phyloP scores from a whole-genome alignment of 2,329 filamentous ascomycete genomes.

The Hansfordia pulvinata region DNA sequence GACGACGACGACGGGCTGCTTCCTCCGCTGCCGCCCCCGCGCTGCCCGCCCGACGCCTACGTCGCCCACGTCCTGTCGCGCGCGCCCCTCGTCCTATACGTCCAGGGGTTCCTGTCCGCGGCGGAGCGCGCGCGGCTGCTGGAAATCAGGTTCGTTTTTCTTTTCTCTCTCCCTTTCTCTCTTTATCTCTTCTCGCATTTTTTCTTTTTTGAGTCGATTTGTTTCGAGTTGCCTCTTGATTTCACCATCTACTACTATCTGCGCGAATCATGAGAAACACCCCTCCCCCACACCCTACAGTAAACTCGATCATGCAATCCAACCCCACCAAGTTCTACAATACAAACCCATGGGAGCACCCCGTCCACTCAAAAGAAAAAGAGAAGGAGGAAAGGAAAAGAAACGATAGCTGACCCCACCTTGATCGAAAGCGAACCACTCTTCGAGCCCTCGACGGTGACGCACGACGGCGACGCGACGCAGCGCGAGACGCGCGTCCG shows the following conservation, averaged over 20 bases:
- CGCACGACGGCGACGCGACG: conserved; percentile 27
- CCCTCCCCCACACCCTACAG: too few relatives aligned
- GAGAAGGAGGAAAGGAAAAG: too few relatives aligned
- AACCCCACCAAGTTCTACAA: not conserved
- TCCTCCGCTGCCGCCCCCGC: too few relatives aligned
- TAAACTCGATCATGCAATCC: not conserved
- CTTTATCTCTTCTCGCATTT: not conserved
- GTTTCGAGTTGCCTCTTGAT: too few relatives aligned
- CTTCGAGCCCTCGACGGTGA: conserved; percentile 36
- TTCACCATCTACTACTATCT: too few relatives aligned
- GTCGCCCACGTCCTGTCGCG: conserved; percentile 31
- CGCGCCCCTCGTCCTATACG: conserved; percentile 37
- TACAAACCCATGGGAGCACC: too few relatives aligned
- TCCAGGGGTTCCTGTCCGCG: conserved; percentile 33
- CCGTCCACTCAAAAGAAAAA: too few relatives aligned
- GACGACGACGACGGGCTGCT: conserved; percentile 7
- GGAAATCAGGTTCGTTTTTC: conserved; percentile 31
- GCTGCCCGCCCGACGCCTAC: conserved; percentile 27
- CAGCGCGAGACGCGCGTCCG: conserved; percentile 29
- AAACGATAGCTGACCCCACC: too few relatives aligned
- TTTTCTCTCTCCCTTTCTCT: conserved; percentile 1
- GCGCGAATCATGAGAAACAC: too few relatives aligned
- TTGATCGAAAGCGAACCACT: conserved; percentile 23
- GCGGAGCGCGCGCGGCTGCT: conserved; percentile 32
- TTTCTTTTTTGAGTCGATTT: not conserved